Evolutionary conservation across 202 grass and related monocot genomes (phyloP), one percentile per base, ranked within the genome.

Genomic region (Eragrostis tef): DNA sequence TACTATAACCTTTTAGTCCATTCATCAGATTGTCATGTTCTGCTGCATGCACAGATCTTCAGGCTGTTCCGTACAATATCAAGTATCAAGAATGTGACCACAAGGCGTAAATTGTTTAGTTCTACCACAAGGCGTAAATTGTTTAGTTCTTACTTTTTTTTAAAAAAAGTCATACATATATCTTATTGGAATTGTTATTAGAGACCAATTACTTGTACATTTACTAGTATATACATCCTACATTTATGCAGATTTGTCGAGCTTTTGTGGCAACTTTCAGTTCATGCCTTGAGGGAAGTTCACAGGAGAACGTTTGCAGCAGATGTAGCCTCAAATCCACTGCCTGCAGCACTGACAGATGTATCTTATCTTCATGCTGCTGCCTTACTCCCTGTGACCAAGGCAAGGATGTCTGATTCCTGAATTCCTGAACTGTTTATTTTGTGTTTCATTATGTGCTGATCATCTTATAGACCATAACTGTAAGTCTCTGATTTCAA

Each of bases 231-330:
- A 44, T 67, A 70, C 25, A 57, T 73, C 45, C 11, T 71, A 75
- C n/a, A 63, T 44, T 36, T 31, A 61, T 89, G 83, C 93, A 99
- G 97, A 86, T 99, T 99, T 90, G 93, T 99, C 62, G 97, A 99
- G 89, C 97, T 99, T 86, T 89, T 99, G 64, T 99, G 97, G 97
- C 97, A 99, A 86, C 93, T 99, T 66, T 99, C 97, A 53, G 97
- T 96, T 75, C 93, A 99, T 83, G 90, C 93, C 74, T 85, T 99
- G 87, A 93, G 97, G 73, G 97, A 99, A 81, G 97, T 99, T 69
- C 91, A 99, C 87, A 93, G 92, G 81, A 84, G 97, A 89, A 92
- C 86, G 72, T 99, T 96, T 90, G 83, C 81, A 45, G 89, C 91
- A 81, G 97, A 99, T 51, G 85, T 88, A 13, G 85, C 91, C 69